Conservation (phyloP, 2,329 filamentous ascomycete genomes). For the Monosporascus sp. region DNA sequence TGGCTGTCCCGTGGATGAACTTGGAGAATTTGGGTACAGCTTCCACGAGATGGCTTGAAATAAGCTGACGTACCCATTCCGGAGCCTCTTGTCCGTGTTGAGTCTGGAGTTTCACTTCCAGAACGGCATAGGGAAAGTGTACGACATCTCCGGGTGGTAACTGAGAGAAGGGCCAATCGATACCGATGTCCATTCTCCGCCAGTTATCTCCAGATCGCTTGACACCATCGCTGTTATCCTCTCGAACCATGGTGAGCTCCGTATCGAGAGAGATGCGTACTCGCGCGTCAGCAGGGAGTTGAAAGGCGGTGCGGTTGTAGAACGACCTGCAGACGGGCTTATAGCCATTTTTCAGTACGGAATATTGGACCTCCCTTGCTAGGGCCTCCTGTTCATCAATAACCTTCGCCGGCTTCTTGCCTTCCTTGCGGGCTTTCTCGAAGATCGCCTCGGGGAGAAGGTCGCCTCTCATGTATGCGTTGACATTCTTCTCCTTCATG, state of each 20-base stretch:
- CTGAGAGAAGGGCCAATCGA: slow-evolving; percentile 91
- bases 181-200: slow-evolving; percentile 94
- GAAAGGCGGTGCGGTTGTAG: slow-evolving; percentile 97
- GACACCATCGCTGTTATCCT: slow-evolving; percentile 87
- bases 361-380: slow-evolving; percentile 90
- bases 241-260: slow-evolving; percentile 88
- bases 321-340: slow-evolving; percentile 90
- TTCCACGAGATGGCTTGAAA: slow-evolving; percentile 89
- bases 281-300: slow-evolving; percentile 90
- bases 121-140: slow-evolving; percentile 89
- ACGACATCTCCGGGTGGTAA: slow-evolving; percentile 79
- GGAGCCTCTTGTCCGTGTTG: slow-evolving; percentile 92
- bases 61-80: slow-evolving; percentile 93
- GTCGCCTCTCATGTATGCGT: slow-evolving; percentile 79
- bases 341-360: slow-evolving; percentile 80
- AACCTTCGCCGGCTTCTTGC: slow-evolving; percentile 87
- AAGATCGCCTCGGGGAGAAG: slow-evolving; percentile 86
- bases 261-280: slow-evolving; percentile 97
- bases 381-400: slow-evolving; percentile 88
- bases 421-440: slow-evolving; percentile 91
- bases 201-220: slow-evolving; percentile 80
- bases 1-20: slow-evolving; percentile 93
- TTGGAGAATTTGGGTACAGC: slow-evolving; percentile 99
- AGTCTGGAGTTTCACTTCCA: slow-evolving; percentile 97
- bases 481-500: slow-evolving; percentile 96